Base-by-base conservation (phyloP, 768 basidiomycete genomes). In the Phylloporus sp. region DNA sequence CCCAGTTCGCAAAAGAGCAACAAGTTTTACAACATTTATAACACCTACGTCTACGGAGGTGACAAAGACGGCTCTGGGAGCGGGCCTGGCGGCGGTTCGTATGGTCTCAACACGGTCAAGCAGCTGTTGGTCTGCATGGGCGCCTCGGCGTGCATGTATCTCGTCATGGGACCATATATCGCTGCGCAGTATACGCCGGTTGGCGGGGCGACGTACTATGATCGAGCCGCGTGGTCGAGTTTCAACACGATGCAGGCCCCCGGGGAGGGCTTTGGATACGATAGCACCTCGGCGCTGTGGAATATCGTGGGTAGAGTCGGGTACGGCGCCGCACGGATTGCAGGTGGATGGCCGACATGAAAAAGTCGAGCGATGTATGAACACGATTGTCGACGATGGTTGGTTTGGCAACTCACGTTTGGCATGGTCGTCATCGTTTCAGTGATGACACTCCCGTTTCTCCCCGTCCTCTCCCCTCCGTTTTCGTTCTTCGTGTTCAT, bases 1-100 rank as follows among this genome's bases (percentile, higher is more conserved):
- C 67, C 68, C 14, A 65, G 61, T 28, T 50, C 62, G 48, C 69
- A 74, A 11, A 68, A 71, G 38, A 74, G 72, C 39, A 73, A 77
- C 42, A 74, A 81, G 40, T 89, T 90, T 63, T 90, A 86, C 70
- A 90, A 89, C 65, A 86, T 90, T 60, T 89, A 90, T 65, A 90
- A 90, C 65, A 90, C 86, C 21, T 78, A 78, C 48, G 72, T 78
- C 29, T 75, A 76, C 48, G 72, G 74, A 17, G 66, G 66, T 41
- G 69, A 75, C 53, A 70, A 73, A 43, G 71, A 67, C 20, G 64
- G 65, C 17, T 44, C 61, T 17, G 53, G 63, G 41, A 48, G 40
- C 34, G 45, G 52, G 17, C 40, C 42, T 13, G 52, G 50, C 23
- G 54, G 53, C 9, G 28, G 53, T 13, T 53, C 64, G 42, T 64